Conservation (phyloP, 192 early-diverging fungal genomes). For the Gonapodya prolifera region DNA sequence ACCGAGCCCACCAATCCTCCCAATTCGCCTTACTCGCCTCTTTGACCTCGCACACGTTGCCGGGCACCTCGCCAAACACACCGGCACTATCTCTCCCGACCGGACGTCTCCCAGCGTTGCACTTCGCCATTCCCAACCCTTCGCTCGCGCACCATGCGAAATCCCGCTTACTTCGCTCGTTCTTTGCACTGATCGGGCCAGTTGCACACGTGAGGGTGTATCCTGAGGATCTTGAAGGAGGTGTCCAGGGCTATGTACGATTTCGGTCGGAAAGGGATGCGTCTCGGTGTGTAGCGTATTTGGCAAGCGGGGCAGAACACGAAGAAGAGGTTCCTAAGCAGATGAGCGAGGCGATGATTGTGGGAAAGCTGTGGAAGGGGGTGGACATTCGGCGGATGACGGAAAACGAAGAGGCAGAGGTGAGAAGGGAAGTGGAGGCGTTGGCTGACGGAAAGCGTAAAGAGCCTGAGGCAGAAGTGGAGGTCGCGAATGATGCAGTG, state of each 20-base stretch:
- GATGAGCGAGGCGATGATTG: neutral
- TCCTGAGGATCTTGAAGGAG: neutral
- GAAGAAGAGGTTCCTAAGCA: neutral
- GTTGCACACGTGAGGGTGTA: neutral
- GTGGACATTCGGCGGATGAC: neutral
- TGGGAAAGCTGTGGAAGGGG: neutral
- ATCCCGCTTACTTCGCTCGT: neutral
- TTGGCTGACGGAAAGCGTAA: neutral
- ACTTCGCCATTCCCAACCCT: neutral
- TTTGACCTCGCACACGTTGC: too few species aligned
- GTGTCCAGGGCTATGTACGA: neutral
- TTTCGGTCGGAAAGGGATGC: neutral
- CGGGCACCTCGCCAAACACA: neutral
- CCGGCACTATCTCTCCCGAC: neutral
- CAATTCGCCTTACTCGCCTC: neutral
- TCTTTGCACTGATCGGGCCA: neutral
- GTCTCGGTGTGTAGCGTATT: neutral
- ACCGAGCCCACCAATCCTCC: neutral
- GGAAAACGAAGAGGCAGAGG: neutral
- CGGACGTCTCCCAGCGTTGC: neutral
- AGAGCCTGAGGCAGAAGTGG: neutral
- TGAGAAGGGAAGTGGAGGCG: neutral
- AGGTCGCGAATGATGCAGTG: neutral
- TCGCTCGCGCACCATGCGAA: neutral
- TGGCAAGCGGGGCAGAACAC: neutral